Evolutionary conservation across 768 basidiomycete species (phyloP).

Genomic region (Naematelia aurantialba): DNA sequence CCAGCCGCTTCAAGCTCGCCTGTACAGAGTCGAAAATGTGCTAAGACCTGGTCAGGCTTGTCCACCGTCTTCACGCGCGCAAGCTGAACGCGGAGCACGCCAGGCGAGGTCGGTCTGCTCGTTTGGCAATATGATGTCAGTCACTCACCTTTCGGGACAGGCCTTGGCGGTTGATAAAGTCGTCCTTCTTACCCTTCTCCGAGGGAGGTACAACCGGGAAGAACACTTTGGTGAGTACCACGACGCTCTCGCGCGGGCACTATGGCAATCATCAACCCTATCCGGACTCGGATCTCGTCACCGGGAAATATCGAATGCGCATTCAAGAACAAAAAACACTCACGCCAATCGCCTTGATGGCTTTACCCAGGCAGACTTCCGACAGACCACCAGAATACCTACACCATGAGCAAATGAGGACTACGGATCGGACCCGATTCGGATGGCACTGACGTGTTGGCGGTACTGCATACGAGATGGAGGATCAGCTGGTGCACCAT

Average conservation of each 20-base stretch:
- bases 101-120: neutral
- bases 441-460: slow-evolving; percentile 1
- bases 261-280: slow-evolving; percentile 52
- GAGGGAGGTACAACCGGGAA: neutral
- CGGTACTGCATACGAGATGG: neutral
- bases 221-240: slow-evolving; percentile 69
- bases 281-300: no score
- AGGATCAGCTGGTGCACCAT: neutral
- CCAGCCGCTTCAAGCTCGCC: slow-evolving; percentile 60
- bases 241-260: slow-evolving; percentile 68
- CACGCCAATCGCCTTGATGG: slow-evolving; percentile 17
- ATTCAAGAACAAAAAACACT: neutral
- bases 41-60: slow-evolving; percentile 40
- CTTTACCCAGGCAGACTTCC: slow-evolving; percentile 9
- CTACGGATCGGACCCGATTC: no score
- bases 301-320: neutral
- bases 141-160: slow-evolving; percentile 25
- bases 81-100: neutral
- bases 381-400: slow-evolving; percentile 7
- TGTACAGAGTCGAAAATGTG: slow-evolving; percentile 65
- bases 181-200: slow-evolving; percentile 17
- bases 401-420: no score
- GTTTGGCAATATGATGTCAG: neutral
- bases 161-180: slow-evolving; percentile 19
- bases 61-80: neutral